Evolutionary conservation across 2,329 filamentous ascomycete species (phyloP).

Genomic region (Chrysoporthe puriensis): DNA sequence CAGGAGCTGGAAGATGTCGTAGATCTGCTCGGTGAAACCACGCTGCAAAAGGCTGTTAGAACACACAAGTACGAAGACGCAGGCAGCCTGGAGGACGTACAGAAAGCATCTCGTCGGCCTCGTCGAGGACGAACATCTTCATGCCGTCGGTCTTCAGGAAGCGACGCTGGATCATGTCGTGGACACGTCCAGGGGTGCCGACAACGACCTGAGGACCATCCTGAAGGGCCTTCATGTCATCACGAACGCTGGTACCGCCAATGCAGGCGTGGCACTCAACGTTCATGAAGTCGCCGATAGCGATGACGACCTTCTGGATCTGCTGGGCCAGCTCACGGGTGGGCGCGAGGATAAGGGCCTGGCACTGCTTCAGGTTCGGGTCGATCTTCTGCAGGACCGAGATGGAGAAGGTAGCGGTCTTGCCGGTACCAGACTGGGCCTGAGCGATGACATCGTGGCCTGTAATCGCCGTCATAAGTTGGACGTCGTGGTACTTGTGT

Average conservation of each 20-base stretch:
- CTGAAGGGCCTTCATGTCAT: conserved; percentile 96
- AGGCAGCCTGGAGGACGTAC: conserved; percentile 49
- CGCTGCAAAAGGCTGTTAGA: conserved; percentile 67
- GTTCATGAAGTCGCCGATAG: conserved; percentile 99
- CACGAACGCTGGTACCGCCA: conserved; percentile 94
- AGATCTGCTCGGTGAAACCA: conserved; percentile 97
- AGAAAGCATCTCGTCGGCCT: conserved; percentile 73
- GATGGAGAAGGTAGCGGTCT: conserved; percentile 95
- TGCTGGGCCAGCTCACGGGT: conserved; percentile 97
- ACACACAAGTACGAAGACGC: conserved; percentile 22
- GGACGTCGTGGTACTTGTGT: conserved; percentile 4
- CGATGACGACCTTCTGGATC: conserved; percentile 98
- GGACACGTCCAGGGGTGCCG: conserved; percentile 92
- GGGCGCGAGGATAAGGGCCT: conserved; percentile 92
- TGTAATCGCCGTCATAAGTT: conserved; percentile 41
- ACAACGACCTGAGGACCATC: conserved; percentile 98
- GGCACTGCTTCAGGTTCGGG: conserved; percentile 87
- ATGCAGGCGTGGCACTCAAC: conserved; percentile 99
- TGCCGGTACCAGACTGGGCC: conserved; percentile 97
- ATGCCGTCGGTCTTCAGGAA: conserved; percentile 63
- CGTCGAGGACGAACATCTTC: conserved; percentile 66
- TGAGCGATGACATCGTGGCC: conserved; percentile 99
- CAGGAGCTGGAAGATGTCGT: conserved; percentile 97
- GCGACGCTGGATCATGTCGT: conserved; percentile 65
- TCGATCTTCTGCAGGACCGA: conserved; percentile 96